phyloP scores from a whole-genome alignment of 495 filamentous ascomycete species.

The Aspergillus affinis region DNA sequence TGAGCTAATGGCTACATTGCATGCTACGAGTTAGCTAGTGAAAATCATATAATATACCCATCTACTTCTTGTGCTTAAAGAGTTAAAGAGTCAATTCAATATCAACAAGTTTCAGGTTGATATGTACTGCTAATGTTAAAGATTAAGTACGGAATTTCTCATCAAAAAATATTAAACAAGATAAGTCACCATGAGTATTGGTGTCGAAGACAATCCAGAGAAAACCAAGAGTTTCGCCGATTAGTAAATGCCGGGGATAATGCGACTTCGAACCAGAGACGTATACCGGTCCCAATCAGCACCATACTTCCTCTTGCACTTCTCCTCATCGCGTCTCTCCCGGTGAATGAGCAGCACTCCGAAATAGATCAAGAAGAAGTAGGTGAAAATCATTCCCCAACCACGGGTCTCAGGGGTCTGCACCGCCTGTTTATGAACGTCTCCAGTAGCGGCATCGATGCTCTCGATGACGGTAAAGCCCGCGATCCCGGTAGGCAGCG shows the following conservation, averaged over 20 bases:
- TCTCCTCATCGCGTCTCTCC: slow-evolving; percentile 88
- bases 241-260: slow-evolving; percentile 90
- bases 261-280: slow-evolving; percentile 76
- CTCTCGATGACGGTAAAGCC: slow-evolving; percentile 63
- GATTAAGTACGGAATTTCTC: background rate
- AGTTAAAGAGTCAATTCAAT: no score
- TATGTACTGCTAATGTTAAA: background rate
- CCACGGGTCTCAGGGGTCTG: slow-evolving; percentile 68
- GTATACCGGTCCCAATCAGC: slow-evolving; percentile 91
- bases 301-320: slow-evolving; percentile 90
- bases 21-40: background rate
- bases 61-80: no score
- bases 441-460: slow-evolving; percentile 49
- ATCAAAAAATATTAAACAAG: background rate
- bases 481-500: slow-evolving; percentile 82
- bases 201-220: background rate
- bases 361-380: slow-evolving; percentile 96
- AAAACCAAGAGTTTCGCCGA: background rate
- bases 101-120: background rate
- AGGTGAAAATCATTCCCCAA: slow-evolving; percentile 85
- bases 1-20: background rate
- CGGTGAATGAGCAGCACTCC: slow-evolving; percentile 85
- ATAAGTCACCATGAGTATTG: background rate
- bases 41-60: background rate
- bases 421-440: slow-evolving; percentile 58